Base-by-base conservation (phyloP, 2,329 filamentous ascomycete species). In the Coleophoma cylindrospora region DNA sequence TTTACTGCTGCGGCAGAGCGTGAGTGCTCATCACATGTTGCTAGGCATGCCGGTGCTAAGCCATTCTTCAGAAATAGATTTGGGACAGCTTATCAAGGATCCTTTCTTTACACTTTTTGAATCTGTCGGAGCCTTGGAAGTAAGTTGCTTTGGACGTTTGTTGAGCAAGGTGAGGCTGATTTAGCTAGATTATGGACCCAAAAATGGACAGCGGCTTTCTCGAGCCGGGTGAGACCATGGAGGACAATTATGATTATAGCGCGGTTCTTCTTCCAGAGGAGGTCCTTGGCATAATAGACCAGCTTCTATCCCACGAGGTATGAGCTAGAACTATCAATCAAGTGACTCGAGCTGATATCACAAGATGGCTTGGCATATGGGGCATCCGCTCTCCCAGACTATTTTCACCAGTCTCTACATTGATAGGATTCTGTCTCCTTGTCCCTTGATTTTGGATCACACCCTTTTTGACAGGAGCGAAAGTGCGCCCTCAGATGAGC, bases 121-220 rank as follows among this genome's bases (percentile, higher is more conserved):
- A 71, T 87, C 91, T 45, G 94, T 99, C 59, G 89, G 89, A 54
- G 89, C 89, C 59, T 76, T 94, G 19, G 89, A 94, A 79, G 83
- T 80, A 66, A 50, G 70, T 54, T 14, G 15, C 8, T 40, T 48
- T 22, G 22, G 45, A 36, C 17, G 22, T 38, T 13, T 33, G 36
- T 13, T 17, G 22, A 22, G 15, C 3, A 15, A 38, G 34, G 14
- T 15, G n/a, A 33, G 36, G 32, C 43, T 50, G 21, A 47, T 11
- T 12, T 10, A 38, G 22, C 47, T 62, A 99, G 94, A 96, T 99
- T 61, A 96, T 96, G 89, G 94, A 99, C 64, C 85, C 89, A 1
- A 99, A 97, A 70, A 99, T 99, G 94, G 94, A 99, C 68, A 96
- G 90, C 64, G 94, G 94, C 27, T 91, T 86, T 57, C 74, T 95